Base-by-base conservation (phyloP, 148 eudicot genomes). In the Heliamphora exappendiculata region DNA sequence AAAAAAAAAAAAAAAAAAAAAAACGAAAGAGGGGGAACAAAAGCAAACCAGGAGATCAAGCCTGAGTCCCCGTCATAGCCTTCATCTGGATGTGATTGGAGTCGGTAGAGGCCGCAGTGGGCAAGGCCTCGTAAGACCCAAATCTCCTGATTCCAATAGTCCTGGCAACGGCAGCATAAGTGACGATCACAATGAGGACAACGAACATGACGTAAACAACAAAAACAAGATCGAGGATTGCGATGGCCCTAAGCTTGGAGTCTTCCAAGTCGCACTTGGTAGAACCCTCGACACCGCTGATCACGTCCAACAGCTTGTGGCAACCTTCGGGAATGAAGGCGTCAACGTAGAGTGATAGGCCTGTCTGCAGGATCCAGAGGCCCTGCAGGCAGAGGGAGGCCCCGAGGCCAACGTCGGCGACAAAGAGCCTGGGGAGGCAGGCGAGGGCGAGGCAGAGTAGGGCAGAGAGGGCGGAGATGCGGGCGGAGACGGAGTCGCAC, bases 251-350 rank as follows among this genome's bases (percentile, higher is more conserved):
- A 1, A 92, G 69, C 84, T 81, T 91, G 0, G 97, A 84, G 26
- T 94, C 94, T 3, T 94, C 97, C 55, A 91, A 78, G 50, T 90
- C 98, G 42, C 98, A 94, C 82, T 81, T 88, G 14, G 98, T 94
- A 7, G 96, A 89, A 2, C 98, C 96, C 74, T 90, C 94, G 0
- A 94, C 90, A 0, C 98, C 97, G 10, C 79, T 78, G 5, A 82
- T 91, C 19, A 94, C 96, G 37, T 92, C 97, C 14, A 94, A 83
- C 53, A 92, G 84, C 80, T 84, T 85, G 39, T 94, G 97, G 54
- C 98, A 94, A 0, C 98, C 98, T 36, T 94, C 88, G 0, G 98
- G 98, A 1, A 94, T 85, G 41, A 94, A 92, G 4, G 92, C 92
- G 36, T 94, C 98, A 0, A 90, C 93, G 33, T 89, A 86, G 41